Base-by-base conservation (phyloP, 2,329 filamentous ascomycete species). In the Myriangium duriaei region DNA sequence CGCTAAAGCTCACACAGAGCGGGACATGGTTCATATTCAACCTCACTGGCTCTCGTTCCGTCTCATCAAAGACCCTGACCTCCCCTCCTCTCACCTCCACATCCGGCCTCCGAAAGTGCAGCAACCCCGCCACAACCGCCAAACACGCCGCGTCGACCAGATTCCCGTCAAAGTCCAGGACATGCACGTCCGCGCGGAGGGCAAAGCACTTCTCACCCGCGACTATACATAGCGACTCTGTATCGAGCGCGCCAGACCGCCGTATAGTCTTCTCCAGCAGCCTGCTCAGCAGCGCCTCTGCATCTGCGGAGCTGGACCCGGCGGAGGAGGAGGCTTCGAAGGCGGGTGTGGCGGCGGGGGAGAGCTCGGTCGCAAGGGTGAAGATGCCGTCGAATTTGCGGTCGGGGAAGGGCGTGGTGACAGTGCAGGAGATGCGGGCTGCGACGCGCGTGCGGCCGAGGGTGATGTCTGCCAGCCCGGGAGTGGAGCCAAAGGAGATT, bases 341-440 rank as follows among this genome's bases (percentile, higher is more conserved):
- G 21, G 82, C 79, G 11, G 91, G 86, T 32, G 85, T 86, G 17
- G 83, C 81, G 79, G 96, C 92, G 34, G 88, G 85, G 45, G 81
- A 85, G 51, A 98, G 75, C 58, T 96, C 91, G 39, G 87, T 82
- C 38, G 79, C 73, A 55, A 96, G 95, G 49, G 79, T 86, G 67
- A 96, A 96, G 59, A 93, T 74, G 57, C 91, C 91, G 58, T 96
- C 91, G 56, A 94, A 94, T 42, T 87, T 88, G 46, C 88, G 80
- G 62, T 96, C 88, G 37, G 80, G 62, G 55, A 80, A 84, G 30
- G 91, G 88, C 28, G 82, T 76, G 9, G 82, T 81, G 44, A 96
- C 82, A 63, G 94, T 84, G 45, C 86, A 82, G 2, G 86, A 88
- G 42, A 93, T 80, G 45, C 83, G 82, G 40, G 81, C 85, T 43